A percentile compares a stretch with the other conserved stretches of the same genome.
Evolutionary conservation across 176 grass and related monocot species (phyloP).

Genomic region (Paspalum notatum): DNA sequence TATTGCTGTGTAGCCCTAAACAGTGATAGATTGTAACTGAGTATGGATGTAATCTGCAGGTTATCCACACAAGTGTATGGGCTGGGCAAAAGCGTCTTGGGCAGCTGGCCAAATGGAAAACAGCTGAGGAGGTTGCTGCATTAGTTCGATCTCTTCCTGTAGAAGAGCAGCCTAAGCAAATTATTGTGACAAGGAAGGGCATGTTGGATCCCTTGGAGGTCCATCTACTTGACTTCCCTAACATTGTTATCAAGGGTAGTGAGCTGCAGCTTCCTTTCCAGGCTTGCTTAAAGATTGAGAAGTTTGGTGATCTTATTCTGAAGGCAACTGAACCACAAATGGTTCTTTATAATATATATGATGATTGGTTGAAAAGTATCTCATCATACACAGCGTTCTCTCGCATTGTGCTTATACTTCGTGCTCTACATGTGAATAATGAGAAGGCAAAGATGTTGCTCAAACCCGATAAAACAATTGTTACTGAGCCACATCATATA

Average conservation of each 20-base stretch:
- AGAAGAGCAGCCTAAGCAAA: slow-evolving; percentile 98
- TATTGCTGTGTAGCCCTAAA: neutral
- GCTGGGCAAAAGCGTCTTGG: slow-evolving; percentile 98
- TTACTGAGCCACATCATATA: slow-evolving; percentile 96
- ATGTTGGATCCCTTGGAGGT: slow-evolving; percentile 99
- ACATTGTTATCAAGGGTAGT: slow-evolving; percentile 98
- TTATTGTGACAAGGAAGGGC: slow-evolving; percentile 94
- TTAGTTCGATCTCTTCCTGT: slow-evolving; percentile 92
- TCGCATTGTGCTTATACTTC: slow-evolving; percentile 87
- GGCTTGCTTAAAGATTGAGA: slow-evolving; percentile 99
- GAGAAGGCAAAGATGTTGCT: slow-evolving; percentile 99
- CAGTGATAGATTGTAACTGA: neutral
- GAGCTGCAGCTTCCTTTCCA: slow-evolving; percentile 97
- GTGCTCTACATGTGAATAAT: slow-evolving; percentile 96
- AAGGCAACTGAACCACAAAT: slow-evolving; percentile 98
- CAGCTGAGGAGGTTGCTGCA: slow-evolving; percentile 98
- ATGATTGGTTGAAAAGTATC: slow-evolving; percentile 99
- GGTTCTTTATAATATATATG: slow-evolving; percentile 97
- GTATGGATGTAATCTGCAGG: slow-evolving; percentile 52
- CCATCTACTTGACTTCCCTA: slow-evolving; percentile 97
- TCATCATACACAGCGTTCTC: slow-evolving; percentile 98
- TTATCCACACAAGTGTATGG: slow-evolving; percentile 99
- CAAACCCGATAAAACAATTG: slow-evolving; percentile 94
- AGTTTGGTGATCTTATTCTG: slow-evolving; percentile 97
- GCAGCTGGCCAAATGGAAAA: slow-evolving; percentile 99